These are phyloP conservation scores for Dendrobium nobile DNA, from an alignment of 106 monocot species.

Conservation along the genomic window DNA sequence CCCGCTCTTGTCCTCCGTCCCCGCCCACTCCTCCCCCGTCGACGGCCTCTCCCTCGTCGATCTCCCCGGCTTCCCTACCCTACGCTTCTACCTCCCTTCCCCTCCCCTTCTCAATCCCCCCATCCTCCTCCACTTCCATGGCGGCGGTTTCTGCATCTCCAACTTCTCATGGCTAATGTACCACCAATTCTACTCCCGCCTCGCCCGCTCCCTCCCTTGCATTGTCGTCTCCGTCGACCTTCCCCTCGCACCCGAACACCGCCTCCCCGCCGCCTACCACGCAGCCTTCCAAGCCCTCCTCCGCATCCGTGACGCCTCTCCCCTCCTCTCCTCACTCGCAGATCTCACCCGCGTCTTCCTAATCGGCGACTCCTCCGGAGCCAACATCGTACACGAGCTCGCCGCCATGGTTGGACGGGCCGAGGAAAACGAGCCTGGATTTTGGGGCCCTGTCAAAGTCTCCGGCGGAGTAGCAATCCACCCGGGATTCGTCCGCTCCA, in stretches of 20 bases:
- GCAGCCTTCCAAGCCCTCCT: slow-evolving; percentile 35
- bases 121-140: slow-evolving; percentile 75
- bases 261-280: slow-evolving; percentile 66
- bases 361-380: slow-evolving; percentile 85
- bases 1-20: slow-evolving; percentile 45
- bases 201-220: slow-evolving; percentile 44
- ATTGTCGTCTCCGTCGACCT: slow-evolving; percentile 52
- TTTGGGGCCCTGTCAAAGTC: slow-evolving; percentile 37
- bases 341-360: slow-evolving; percentile 72
- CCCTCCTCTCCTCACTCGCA: slow-evolving; percentile 12
- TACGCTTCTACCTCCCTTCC: slow-evolving; percentile 64
- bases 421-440: slow-evolving; percentile 4
- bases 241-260: slow-evolving; percentile 75
- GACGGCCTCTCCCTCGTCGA: slow-evolving; percentile 60
- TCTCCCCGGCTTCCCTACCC: slow-evolving; percentile 31
- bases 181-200: slow-evolving; percentile 76
- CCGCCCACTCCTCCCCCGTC: slow-evolving; percentile 19
- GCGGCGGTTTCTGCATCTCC: slow-evolving; percentile 86
- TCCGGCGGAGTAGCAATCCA: slow-evolving; percentile 56
- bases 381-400: slow-evolving; percentile 60
- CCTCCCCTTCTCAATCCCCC: slow-evolving; percentile 12
- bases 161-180: slow-evolving; percentile 62
- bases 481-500: slow-evolving; percentile 65
- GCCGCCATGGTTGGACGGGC: slow-evolving; percentile 30
- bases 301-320: slow-evolving; percentile 31